Conservation (phyloP, 495 filamentous ascomycete species). For the Penicillium taxi region DNA sequence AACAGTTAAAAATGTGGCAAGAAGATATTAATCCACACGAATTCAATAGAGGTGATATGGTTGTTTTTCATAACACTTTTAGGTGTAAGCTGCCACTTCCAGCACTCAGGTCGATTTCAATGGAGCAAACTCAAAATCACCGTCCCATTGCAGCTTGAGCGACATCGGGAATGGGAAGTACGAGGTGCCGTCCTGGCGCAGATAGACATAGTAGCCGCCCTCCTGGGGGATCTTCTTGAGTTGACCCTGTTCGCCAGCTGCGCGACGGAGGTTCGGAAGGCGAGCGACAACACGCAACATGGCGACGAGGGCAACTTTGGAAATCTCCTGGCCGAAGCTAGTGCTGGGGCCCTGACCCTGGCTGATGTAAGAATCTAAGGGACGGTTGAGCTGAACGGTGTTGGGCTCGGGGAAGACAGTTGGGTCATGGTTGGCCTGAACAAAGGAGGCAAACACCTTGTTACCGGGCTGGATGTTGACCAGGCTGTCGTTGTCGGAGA, state of each 20-base stretch:
- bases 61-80: too few species aligned
- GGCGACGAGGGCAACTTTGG: constrained; percentile 54
- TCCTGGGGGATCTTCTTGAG: constrained; percentile 61
- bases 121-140: constrained; percentile 13
- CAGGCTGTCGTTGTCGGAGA: constrained; percentile 45
- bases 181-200: constrained; percentile 65
- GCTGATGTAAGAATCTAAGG: constrained; percentile 59
- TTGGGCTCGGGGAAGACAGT: constrained; percentile 61
- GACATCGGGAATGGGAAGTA: constrained; percentile 67
- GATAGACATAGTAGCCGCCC: constrained; percentile 57
- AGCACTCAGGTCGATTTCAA: too few species aligned
- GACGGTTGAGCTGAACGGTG: constrained; percentile 57
- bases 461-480: constrained; percentile 44
- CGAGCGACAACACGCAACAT: constrained; percentile 55
- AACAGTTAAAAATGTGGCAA: too few species aligned
- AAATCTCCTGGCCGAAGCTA: constrained; percentile 54
- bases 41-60: too few species aligned
- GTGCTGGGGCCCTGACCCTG: constrained; percentile 55
- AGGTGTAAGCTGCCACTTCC: too few species aligned
- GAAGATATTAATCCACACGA: too few species aligned
- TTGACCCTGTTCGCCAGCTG: constrained; percentile 58
- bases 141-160: constrained; percentile 28
- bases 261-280: constrained; percentile 56
- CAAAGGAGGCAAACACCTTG: constrained; percentile 41
- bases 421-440: constrained; percentile 50